Evolutionary conservation across 2,329 filamentous ascomycete species (phyloP).

Genomic region (Aspergillus flavus): DNA sequence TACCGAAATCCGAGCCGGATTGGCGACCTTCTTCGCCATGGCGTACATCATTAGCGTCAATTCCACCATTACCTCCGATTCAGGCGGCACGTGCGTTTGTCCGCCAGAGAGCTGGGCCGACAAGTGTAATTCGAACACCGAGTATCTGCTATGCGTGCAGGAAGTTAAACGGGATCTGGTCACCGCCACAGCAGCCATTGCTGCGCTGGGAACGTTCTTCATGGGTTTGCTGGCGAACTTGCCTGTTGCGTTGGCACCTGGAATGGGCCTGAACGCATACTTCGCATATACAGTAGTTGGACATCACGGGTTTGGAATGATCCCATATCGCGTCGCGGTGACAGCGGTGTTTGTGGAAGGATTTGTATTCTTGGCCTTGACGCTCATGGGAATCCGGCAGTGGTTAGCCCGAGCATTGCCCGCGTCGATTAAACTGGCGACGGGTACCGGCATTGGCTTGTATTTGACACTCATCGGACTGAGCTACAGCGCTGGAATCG

Average conservation of each 20-base stretch:
- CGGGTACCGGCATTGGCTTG: constrained; percentile 81
- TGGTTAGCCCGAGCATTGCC: constrained; percentile 86
- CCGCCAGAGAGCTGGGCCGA: constrained; percentile 47
- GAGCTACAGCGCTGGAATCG: constrained; percentile 81
- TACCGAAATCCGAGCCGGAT: constrained; percentile 79
- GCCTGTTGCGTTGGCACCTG: constrained; percentile 72
- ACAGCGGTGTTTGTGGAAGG: constrained; percentile 90
- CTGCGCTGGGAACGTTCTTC: constrained; percentile 75
- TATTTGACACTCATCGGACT: constrained; percentile 68
- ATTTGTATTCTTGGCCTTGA: constrained; percentile 79
- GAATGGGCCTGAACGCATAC: constrained; percentile 85
- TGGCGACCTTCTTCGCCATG: constrained; percentile 81
- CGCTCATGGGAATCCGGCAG: constrained; percentile 78
- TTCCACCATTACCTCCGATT: constrained; percentile 70
- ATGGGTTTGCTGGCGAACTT: constrained; percentile 84
- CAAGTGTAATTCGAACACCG: constrained; percentile 51
- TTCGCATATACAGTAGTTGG: constrained; percentile 83
- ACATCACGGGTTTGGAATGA: constrained; percentile 69
- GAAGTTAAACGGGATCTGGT: constrained; percentile 76
- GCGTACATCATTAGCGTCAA: constrained; percentile 74
- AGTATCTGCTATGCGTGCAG: constrained; percentile 50
- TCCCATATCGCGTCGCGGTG: constrained; percentile 74
- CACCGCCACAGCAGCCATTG: constrained; percentile 81
- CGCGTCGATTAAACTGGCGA: constrained; percentile 81
- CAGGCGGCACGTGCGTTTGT: constrained; percentile 77